These are phyloP conservation scores for Xylaria sp. DNA, from an alignment of 2,329 filamentous ascomycete genomes.

Conservation along the genomic window DNA sequence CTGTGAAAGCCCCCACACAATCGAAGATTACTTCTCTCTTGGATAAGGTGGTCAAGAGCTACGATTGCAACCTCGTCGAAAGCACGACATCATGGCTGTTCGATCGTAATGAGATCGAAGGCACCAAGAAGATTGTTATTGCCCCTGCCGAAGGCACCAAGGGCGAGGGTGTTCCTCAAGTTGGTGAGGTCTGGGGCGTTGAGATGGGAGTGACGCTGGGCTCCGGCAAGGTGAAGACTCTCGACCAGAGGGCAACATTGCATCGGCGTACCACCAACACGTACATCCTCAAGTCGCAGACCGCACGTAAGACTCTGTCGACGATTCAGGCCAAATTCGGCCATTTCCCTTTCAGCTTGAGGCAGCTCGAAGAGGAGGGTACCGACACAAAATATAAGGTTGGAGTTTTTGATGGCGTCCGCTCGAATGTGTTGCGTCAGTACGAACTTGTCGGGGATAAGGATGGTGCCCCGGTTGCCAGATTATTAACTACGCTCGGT, in stretches of 20 bases:
- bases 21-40: conserved; percentile 85
- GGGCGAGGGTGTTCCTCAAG: conserved; percentile 87
- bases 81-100: conserved; percentile 98
- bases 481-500: conserved; percentile 93
- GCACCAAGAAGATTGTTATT: conserved; percentile 96
- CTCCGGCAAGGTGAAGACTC: conserved; percentile 91
- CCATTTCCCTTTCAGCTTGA: conserved; percentile 95
- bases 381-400: conserved; percentile 78
- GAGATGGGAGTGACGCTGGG: conserved; percentile 93
- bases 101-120: conserved; percentile 96
- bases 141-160: conserved; percentile 86
- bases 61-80: conserved; percentile 93
- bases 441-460: conserved; percentile 97
- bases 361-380: conserved; percentile 96
- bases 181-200: conserved; percentile 96
- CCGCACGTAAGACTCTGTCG: conserved; percentile 89
- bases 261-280: conserved; percentile 93
- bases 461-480: conserved; percentile 83
- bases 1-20: conserved; percentile 85
- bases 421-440: conserved; percentile 89
- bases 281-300: conserved; percentile 92
- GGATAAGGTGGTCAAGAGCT: conserved; percentile 90
- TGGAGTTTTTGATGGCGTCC: conserved; percentile 95
- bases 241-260: conserved; percentile 88
- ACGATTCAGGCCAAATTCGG: conserved; percentile 98